Conservation (phyloP, 2,329 filamentous ascomycete species). For the Ophiostoma populinum region DNA sequence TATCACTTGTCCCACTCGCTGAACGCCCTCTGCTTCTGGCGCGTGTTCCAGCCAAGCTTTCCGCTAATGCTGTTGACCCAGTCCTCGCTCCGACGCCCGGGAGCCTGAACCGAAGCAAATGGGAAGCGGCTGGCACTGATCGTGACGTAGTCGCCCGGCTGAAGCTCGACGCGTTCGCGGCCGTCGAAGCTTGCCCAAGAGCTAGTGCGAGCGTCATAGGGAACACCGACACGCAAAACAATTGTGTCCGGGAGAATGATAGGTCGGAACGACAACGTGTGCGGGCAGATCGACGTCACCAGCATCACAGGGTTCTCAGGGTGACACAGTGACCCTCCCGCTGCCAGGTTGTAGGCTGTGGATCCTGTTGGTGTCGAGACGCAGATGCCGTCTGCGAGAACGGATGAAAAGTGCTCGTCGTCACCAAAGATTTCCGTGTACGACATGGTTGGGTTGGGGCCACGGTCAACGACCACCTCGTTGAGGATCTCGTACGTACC, state of each 20-base stretch:
- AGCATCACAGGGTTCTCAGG: conserved; percentile 94
- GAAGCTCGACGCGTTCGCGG: conserved; percentile 65
- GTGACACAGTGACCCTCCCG: conserved; percentile 87
- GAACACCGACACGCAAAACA: conserved; percentile 82
- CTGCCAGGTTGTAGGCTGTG: conserved; percentile 89
- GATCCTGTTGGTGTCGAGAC: conserved; percentile 89
- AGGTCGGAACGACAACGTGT: conserved; percentile 89
- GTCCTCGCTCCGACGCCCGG: conserved; percentile 53
- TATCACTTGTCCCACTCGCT: conserved; percentile 29
- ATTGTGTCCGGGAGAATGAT: conserved; percentile 95
- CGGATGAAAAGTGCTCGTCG: conserved; percentile 85
- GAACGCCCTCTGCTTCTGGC: conserved; percentile 55
- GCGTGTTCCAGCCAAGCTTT: conserved; percentile 67
- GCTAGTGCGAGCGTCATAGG: conserved; percentile 73
- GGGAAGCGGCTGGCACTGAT: conserved; percentile 62
- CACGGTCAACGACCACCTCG: conserved; percentile 89
- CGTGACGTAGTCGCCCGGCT: conserved; percentile 68
- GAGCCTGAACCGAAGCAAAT: conserved; percentile 58
- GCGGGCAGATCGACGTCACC: conserved; percentile 83
- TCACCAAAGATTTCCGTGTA: conserved; percentile 85
- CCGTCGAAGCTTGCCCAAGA: conserved; percentile 99
- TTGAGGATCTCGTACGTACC: conserved; percentile 83
- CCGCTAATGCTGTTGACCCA: conserved; percentile 69
- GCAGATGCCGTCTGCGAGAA: conserved; percentile 84
- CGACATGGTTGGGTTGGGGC: conserved; percentile 88